Evolutionary conservation across 768 basidiomycete genomes (phyloP).

Genomic region (Boletus fagicola): DNA sequence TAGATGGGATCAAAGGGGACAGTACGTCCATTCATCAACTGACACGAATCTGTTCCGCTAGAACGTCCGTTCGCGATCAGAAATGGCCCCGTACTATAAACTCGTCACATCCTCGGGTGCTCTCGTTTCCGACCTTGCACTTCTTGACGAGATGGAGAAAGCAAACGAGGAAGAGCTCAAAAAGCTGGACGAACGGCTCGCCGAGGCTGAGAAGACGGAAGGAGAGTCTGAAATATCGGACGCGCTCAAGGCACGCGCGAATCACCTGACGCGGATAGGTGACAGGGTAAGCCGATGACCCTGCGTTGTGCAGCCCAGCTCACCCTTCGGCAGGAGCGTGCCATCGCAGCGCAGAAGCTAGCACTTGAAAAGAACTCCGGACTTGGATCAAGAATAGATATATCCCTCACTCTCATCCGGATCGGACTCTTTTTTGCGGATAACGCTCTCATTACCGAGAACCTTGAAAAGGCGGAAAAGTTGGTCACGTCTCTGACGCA

Average conservation of each 20-base stretch:
- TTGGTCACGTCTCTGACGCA: constrained; percentile 37
- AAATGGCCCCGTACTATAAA: constrained; percentile 86
- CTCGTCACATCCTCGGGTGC: constrained; percentile 51
- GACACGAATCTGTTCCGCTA: not conserved
- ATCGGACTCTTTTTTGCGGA: constrained; percentile 91
- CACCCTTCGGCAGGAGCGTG: constrained; percentile 55
- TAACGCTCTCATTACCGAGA: constrained; percentile 61
- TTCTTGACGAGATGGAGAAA: constrained; percentile 34
- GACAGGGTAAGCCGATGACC: constrained; percentile 52
- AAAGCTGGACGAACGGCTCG: constrained; percentile 71
- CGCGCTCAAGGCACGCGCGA: constrained; percentile 77
- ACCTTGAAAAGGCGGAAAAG: constrained; percentile 81
- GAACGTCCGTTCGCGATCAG: constrained; percentile 36
- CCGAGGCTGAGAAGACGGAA: constrained; percentile 85
- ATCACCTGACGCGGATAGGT: constrained; percentile 84
- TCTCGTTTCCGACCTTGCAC: constrained; percentile 39
- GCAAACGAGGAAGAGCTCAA: constrained; percentile 72
- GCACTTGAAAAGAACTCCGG: constrained; percentile 92
- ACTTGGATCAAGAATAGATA: constrained; percentile 89
- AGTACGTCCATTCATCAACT: constrained; percentile 46
- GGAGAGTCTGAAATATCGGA: constrained; percentile 95
- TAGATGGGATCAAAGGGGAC: constrained; percentile 66
- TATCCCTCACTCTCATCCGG: constrained; percentile 82
- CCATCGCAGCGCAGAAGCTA: constrained; percentile 74
- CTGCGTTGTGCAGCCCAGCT: not conserved